Evolutionary conservation across 2,329 filamentous ascomycete genomes (phyloP).

Genomic region (Ascochyta pisi): DNA sequence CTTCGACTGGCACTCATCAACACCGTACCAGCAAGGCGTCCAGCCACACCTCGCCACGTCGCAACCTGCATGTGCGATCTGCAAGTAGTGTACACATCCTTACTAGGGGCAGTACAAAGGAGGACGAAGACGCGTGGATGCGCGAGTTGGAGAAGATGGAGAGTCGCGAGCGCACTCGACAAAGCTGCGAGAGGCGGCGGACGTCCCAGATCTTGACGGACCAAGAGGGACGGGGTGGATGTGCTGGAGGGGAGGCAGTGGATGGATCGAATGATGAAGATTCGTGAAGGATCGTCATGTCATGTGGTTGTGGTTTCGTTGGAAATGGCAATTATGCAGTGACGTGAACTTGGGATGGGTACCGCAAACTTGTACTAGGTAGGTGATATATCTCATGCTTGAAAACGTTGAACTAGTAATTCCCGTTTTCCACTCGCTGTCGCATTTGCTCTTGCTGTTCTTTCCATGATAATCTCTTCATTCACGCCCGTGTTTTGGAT

Average conservation of each 20-base stretch:
- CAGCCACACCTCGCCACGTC: background rate
- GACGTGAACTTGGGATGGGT: too few species aligned
- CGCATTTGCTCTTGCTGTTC: too few species aligned
- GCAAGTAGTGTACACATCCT: background rate
- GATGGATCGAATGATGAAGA: background rate
- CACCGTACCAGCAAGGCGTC: background rate
- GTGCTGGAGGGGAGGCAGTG: background rate
- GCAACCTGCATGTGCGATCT: background rate
- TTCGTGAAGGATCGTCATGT: too few species aligned
- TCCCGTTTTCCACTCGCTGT: too few species aligned
- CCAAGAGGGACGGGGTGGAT: background rate
- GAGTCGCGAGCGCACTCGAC: slow-evolving; percentile 11
- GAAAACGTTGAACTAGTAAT: too few species aligned
- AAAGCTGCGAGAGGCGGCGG: background rate
- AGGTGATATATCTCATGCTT: too few species aligned
- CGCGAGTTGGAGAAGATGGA: slow-evolving; percentile 21
- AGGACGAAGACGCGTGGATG: slow-evolving; percentile 15
- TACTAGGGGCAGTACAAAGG: background rate
- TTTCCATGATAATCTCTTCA: too few species aligned
- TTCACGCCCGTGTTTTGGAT: too few species aligned
- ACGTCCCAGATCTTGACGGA: background rate
- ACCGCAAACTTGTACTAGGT: too few species aligned
- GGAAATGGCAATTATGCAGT: too few species aligned
- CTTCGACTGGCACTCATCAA: background rate
- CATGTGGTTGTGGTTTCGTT: too few species aligned